phyloP scores from a whole-genome alignment of 306 rosid genomes.

The Cercis canadensis region DNA sequence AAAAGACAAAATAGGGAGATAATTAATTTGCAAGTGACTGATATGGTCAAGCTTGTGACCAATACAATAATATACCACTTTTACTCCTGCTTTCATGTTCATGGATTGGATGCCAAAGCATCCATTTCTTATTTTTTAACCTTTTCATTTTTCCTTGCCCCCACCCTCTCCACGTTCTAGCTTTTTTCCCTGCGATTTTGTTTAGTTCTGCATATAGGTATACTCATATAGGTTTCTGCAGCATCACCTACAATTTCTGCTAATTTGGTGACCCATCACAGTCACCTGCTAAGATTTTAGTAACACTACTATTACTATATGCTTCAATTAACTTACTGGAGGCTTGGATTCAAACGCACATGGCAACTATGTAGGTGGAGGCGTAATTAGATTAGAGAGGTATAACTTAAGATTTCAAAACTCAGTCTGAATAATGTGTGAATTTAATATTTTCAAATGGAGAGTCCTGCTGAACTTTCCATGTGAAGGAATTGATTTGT shows the following conservation, averaged over 20 bases:
- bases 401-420: slow-evolving; percentile 30
- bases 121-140: slow-evolving; percentile 10
- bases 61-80: slow-evolving; percentile 18
- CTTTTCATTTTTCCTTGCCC: neutral
- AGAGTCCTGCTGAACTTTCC: slow-evolving; percentile 38
- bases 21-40: slow-evolving; percentile 32
- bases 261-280: slow-evolving; percentile 31
- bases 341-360: slow-evolving; percentile 62
- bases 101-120: slow-evolving; percentile 47
- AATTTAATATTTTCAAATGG: slow-evolving; percentile 33
- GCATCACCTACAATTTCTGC: slow-evolving; percentile 17
- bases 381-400: slow-evolving; percentile 45
- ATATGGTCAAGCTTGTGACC: slow-evolving; percentile 36
- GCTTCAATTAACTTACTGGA: slow-evolving; percentile 3
- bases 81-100: slow-evolving; percentile 26
- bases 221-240: no score
- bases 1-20: slow-evolving; percentile 8
- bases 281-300: neutral
- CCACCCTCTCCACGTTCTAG: neutral
- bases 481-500: slow-evolving; percentile 59
- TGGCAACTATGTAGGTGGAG: slow-evolving; percentile 49
- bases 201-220: neutral
- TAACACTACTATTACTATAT: no score
- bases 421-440: slow-evolving; percentile 13
- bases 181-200: neutral